Base-by-base conservation (phyloP, 2,329 filamentous ascomycete species). In the Parascedosporium putredinis region DNA sequence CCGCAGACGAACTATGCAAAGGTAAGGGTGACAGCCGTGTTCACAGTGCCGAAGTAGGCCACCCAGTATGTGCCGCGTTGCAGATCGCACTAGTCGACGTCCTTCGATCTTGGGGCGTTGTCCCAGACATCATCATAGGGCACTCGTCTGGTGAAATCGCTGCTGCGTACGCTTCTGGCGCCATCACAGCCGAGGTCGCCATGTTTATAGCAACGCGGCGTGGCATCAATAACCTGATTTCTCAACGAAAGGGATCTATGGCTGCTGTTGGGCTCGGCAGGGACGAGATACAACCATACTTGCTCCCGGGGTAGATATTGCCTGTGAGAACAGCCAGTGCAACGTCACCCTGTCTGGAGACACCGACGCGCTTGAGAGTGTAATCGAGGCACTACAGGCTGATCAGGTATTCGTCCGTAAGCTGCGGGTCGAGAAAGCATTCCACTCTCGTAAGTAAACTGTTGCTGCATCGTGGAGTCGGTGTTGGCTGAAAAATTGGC, bases 101-200 rank as follows among this genome's bases (percentile, higher is more conserved):
- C 2, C 58, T 78, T 1, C 43, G 62, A 22, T 66, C 66, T 2
- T 73, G 67, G 65, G 64, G 63, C 1, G 59, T 76, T 20, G 54
- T 50, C 5, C 68, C 71, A 0, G 43, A 55, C 0, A 63, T 60
- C 4, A 69, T 73, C 0, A 59, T 64, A 4, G 70, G 73, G 1
- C 73, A 76, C 55, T 74, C 71, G 0, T 67, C 62, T 43, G 73
- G 73, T 14, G 73, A 76, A 51, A 74, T 75, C 25, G 70, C 57
- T 1, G 72, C 71, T 5, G 72, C 73, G 0, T 75, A 70, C 50
- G 64, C 70, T 1, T 57, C 67, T 1, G 56, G 55, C 4, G 51
- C 50, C 1, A 16, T 62, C n/a, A n/a, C n/a, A n/a, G 36, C 57
- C 27, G 56, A 56, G 4, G 57, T 64, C 20, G 55, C 56, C 3